Evolutionary conservation across 495 filamentous ascomycete genomes (phyloP), one percentile per base, ranked within the genome.

Genomic region (Penicillium samsonianum): DNA sequence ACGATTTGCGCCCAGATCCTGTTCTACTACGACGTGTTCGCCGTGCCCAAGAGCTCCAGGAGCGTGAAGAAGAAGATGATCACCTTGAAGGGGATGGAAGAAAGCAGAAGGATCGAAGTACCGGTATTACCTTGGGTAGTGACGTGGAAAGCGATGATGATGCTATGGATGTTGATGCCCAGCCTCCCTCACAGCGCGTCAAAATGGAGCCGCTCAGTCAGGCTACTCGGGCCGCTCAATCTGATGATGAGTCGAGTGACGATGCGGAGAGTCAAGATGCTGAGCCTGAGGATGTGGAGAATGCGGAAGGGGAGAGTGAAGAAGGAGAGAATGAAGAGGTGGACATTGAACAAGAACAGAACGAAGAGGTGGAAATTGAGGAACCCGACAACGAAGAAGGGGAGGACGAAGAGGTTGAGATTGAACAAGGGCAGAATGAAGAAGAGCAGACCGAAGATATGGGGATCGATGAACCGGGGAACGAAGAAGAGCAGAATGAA

Each of bases 1-100:
- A 56, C 17, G 78, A 82, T 62, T 61, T 83, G n/a, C 67, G 65
- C 28, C 49, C 65, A 9, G 77, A 82, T 57, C 64, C 73, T 1
- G 75, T 76, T 19, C 51, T 83, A 25, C 28, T 79, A 1, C 66
- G 79, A 23, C 69, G 75, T 28, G 74, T 81, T 23, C 66, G 67
- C 3, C 66, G 78, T 1, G 73, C 69, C 0, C 64, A 73, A 33
- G 73, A 70, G 9, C 61, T 64, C n/a, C 47, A 62, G 40, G 61
- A 67, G 49, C 63, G 62, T 5, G 65, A 72, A 22, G 76, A 71
- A 8, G 78, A 81, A 19, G 76, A 77, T 2, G 73, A 71, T 4
- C 71, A 71, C 19, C 40, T 52, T 37, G 63, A 70, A 5, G 62
- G 67, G 2, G 62, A 65, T 20, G 47, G 55, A 3, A 63, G 38